Evolutionary conservation across 345 rosid genomes (phyloP), one percentile per base, ranked within the genome.

Genomic region (Rubroshorea leprosula): DNA sequence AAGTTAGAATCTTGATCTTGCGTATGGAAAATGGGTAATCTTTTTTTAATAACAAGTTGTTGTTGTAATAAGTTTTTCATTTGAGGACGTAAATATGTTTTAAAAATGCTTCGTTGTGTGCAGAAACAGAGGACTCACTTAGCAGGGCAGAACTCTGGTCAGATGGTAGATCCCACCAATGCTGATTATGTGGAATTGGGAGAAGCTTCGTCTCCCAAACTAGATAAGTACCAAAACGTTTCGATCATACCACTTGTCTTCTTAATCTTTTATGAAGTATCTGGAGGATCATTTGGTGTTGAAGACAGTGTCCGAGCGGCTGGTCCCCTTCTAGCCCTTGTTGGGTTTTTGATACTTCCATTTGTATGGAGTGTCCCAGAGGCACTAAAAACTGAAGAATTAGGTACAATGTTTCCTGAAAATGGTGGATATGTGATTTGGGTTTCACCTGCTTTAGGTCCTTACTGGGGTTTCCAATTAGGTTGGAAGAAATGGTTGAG

Each of bases 281-380:
- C 89, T 6, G 85, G 89, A 19, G 85, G 93, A 0, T 87, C 96
- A 15, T 88, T 88, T 66, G 96, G 90, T 11, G 79, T 85, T 21
- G 93, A 88, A 71, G 96, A 79, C 66, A 81, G 82, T 67, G 96
- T 87, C 19, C 63, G 66, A 55, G 90, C 96, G 53, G 89, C 87
- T 0, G 47, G 47, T 41, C 96, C 96, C 1, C 70, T 87, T 13
- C 55, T 87, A 46, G 81, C 96, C 3, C 84, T 87, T 48, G 55
- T 76, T 1, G 89, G 89, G 0, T 83, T 87, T 61, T 54, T 87
- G 64, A 12, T 84, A 14, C 83, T 84, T 57, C 92, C 96, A 4
- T 35, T 87, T n/a, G 51, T 84, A 72, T 87, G 92, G 92, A 87
- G 95, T 51, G 53, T 84, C 49, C 92, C 96, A 1, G 92, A 85